Evolutionary conservation across 192 early-diverging fungal species (phyloP), one percentile per base, ranked within the genome.

Genomic region (Obelidium mucronatum): DNA sequence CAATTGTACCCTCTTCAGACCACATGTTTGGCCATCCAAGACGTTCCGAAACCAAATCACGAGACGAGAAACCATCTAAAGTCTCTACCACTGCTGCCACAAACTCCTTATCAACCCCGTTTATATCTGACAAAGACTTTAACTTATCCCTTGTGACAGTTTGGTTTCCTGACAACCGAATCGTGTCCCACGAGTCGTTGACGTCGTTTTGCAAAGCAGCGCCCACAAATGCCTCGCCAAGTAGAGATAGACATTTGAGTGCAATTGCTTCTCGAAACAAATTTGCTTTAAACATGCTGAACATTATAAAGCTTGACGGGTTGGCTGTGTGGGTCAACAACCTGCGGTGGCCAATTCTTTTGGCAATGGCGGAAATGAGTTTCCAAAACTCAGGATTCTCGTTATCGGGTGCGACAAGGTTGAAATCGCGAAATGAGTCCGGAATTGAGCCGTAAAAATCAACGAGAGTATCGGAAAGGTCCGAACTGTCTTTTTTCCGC

Each of bases 391-490:
- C 28, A 30, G 56, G 13, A 59, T 19, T 19, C 56, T 13, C 56
- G 13, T 6, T 8, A 28, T 59, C 13, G 56, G 8, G 13, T 26
- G 13, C 28, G 13, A 59, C 6, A 26, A 59, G 28, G 8, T 6
- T 59, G 56, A 59, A 59, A 6, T 59, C 56, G 13, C 56, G 5
- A 28, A 59, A 59, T 26, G 13, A 8, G 8, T 59, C 56, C 5
- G 56, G 56, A 28, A 59, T 59, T 6, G 8, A 19, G 56, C 56
- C 13, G 56, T 59, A 59, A 59, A 59, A 59, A 6, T 59, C 28
- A 5, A 24, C 5, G 6, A 59, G 13, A 5, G 56, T 59, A 24
- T 59, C 56, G 28, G 19, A 6, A 6, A 59, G 13, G 56, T 59
- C 5, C 17, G 28, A 6, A 30, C 13, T 13, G 13, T 6, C 26